Conservation (phyloP, 805 yeast species). For the Candida lessepsii region DNA sequence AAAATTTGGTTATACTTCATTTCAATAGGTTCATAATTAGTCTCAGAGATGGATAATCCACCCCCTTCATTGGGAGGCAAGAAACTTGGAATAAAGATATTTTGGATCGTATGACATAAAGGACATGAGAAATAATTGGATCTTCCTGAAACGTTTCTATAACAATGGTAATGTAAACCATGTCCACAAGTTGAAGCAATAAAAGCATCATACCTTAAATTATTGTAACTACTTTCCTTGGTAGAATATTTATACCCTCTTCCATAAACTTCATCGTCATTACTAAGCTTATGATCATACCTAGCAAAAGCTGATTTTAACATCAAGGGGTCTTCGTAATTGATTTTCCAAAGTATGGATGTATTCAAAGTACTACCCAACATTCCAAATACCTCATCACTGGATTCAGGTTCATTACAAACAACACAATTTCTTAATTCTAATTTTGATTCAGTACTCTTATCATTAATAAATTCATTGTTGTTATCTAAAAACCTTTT, state of each 20-base stretch:
- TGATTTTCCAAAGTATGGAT: constrained; percentile 48
- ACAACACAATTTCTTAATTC: constrained; percentile 49
- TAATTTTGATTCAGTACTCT: constrained; percentile 11
- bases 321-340: constrained; percentile 14
- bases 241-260: constrained; percentile 18
- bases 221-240: constrained; percentile 5
- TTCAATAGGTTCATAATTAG: constrained; percentile 14
- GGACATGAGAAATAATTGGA: constrained; percentile 44
- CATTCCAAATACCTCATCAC: constrained; percentile 53
- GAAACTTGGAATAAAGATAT: constrained; percentile 46
- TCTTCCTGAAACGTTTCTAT: constrained; percentile 25
- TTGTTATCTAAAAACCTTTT: constrained; percentile 42
- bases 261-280: constrained; percentile 18
- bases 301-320: constrained; percentile 24
- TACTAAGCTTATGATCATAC: constrained; percentile 14
- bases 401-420: constrained; percentile 54
- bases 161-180: constrained; percentile 51
- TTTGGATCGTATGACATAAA: constrained; percentile 46
- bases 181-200: constrained; percentile 51
- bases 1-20: constrained; percentile 24
- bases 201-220: constrained; percentile 17
- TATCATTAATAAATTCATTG: constrained; percentile 13
- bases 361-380: constrained; percentile 50
- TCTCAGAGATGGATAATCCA: constrained; percentile 12
- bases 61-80: constrained; percentile 23